Evolutionary conservation across 1,284 basidiomycete species (phyloP).

Genomic region (Cryptococcus jaspeensis): DNA sequence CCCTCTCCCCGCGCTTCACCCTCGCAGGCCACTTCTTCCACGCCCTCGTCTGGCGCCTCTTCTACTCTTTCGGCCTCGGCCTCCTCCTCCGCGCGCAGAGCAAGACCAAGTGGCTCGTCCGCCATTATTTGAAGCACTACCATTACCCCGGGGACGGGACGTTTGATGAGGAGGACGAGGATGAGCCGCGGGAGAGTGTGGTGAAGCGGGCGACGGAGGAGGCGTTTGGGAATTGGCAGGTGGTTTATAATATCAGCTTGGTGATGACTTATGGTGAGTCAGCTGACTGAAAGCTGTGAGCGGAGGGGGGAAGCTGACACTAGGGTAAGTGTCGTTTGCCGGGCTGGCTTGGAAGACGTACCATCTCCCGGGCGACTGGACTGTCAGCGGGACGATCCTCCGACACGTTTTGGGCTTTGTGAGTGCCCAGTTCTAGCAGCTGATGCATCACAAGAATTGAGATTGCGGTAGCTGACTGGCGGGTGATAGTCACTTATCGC

Average conservation of each 20-base stretch:
- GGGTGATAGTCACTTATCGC: slow-evolving; percentile 69
- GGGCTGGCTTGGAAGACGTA: slow-evolving; percentile 87
- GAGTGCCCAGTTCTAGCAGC: slow-evolving; percentile 51
- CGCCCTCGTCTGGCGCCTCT: slow-evolving; percentile 78
- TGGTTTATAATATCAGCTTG: slow-evolving; percentile 85
- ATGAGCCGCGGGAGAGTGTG: slow-evolving; percentile 43
- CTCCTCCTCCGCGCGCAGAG: slow-evolving; percentile 79
- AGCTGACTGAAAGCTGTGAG: background rate
- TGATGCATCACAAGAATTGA: no score
- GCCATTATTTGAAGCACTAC: slow-evolving; percentile 91
- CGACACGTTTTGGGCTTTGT: slow-evolving; percentile 82
- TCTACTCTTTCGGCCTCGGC: slow-evolving; percentile 89
- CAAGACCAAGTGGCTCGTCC: slow-evolving; percentile 80
- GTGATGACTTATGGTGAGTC: slow-evolving; percentile 87
- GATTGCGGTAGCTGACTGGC: slow-evolving; percentile 10
- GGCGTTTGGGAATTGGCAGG: slow-evolving; percentile 94
- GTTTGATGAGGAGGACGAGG: slow-evolving; percentile 14
- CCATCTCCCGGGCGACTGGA: slow-evolving; percentile 75
- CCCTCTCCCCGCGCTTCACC: slow-evolving; percentile 48
- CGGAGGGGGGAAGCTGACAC: slow-evolving; percentile 12
- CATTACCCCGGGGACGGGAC: slow-evolving; percentile 61
- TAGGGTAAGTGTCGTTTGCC: slow-evolving; percentile 66
- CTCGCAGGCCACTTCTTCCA: slow-evolving; percentile 74
- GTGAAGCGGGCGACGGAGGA: slow-evolving; percentile 76
- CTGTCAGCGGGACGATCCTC: slow-evolving; percentile 81